Percentiles rank a stretch among this genome's conserved stretches.
Evolutionary conservation across 768 basidiomycete genomes (phyloP).

Genomic region (Pleurotus citrinopileatus): DNA sequence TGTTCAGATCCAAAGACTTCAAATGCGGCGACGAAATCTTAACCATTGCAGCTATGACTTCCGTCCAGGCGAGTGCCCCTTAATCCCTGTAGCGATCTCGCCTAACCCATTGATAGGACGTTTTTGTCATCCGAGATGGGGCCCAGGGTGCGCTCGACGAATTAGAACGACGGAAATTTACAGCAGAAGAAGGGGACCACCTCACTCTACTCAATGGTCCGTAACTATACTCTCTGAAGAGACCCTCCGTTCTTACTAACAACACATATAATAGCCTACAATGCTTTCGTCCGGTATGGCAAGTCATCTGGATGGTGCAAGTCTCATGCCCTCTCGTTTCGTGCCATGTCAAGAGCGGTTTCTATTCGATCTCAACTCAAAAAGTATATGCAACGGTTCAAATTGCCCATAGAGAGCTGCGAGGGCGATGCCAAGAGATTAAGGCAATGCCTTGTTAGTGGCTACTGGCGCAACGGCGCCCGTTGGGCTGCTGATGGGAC

Average conservation of each 20-base stretch:
- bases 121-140: slow-evolving; percentile 87
- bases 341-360: slow-evolving; percentile 89
- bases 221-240: slow-evolving; percentile 11
- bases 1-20: slow-evolving; percentile 83
- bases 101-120: no score
- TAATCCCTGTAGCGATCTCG: no score
- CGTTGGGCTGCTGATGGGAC: slow-evolving; percentile 91
- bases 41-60: slow-evolving; percentile 94
- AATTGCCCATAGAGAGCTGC: slow-evolving; percentile 80
- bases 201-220: slow-evolving; percentile 89
- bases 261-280: slow-evolving; percentile 62
- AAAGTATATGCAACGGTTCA: slow-evolving; percentile 92
- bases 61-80: slow-evolving; percentile 66
- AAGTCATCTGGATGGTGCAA: slow-evolving; percentile 92
- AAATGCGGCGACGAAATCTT: slow-evolving; percentile 94
- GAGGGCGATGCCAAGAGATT: slow-evolving; percentile 83
- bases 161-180: slow-evolving; percentile 92
- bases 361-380: slow-evolving; percentile 94
- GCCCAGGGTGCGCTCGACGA: slow-evolving; percentile 84
- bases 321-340: slow-evolving; percentile 87
- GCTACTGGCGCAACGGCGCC: slow-evolving; percentile 94
- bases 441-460: slow-evolving; percentile 85
- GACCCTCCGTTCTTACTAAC: not conserved
- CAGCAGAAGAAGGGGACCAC: slow-evolving; percentile 98
- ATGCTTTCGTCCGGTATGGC: slow-evolving; percentile 84